phyloP scores from a whole-genome alignment of 2,329 filamentous ascomycete species.

The Orbilia javanica region DNA sequence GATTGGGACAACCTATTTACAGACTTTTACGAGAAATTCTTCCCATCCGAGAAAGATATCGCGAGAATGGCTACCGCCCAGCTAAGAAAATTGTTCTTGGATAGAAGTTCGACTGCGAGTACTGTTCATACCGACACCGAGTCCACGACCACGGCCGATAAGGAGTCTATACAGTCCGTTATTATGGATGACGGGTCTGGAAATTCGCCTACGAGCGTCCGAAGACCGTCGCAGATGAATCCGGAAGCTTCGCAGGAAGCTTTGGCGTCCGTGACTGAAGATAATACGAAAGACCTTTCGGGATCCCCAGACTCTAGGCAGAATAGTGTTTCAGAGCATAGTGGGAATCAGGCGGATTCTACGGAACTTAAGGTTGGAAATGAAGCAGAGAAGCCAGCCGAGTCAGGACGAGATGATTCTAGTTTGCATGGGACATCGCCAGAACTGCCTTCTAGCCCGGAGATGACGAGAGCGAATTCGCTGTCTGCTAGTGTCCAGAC shows the following conservation, averaged over 20 bases:
- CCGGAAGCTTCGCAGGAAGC: slow-evolving; percentile 74
- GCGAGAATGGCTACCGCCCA: slow-evolving; percentile 90
- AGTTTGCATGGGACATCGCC: slow-evolving; percentile 52
- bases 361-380: slow-evolving; percentile 42
- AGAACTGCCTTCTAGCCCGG: slow-evolving; percentile 53
- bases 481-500: slow-evolving; percentile 55
- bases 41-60: slow-evolving; percentile 96
- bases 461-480: slow-evolving; percentile 56
- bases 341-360: slow-evolving; percentile 38
- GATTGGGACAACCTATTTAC: slow-evolving; percentile 93
- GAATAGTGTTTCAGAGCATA: slow-evolving; percentile 47
- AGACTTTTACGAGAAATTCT: slow-evolving; percentile 91
- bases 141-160: slow-evolving; percentile 68
- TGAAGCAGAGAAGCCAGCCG: slow-evolving; percentile 28
- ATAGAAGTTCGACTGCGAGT: slow-evolving; percentile 78
- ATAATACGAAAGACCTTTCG: slow-evolving; percentile 67
- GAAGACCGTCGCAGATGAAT: slow-evolving; percentile 43
- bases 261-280: slow-evolving; percentile 75
- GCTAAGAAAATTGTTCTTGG: slow-evolving; percentile 92
- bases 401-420: slow-evolving; percentile 24
- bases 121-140: slow-evolving; percentile 79
- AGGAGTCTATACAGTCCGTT: slow-evolving; percentile 53
- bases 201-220: slow-evolving; percentile 46
- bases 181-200: slow-evolving; percentile 46
- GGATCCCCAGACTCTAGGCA: slow-evolving; percentile 36